Conservation (phyloP, 2,329 filamentous ascomycete species). For the Penicillium sp. region DNA sequence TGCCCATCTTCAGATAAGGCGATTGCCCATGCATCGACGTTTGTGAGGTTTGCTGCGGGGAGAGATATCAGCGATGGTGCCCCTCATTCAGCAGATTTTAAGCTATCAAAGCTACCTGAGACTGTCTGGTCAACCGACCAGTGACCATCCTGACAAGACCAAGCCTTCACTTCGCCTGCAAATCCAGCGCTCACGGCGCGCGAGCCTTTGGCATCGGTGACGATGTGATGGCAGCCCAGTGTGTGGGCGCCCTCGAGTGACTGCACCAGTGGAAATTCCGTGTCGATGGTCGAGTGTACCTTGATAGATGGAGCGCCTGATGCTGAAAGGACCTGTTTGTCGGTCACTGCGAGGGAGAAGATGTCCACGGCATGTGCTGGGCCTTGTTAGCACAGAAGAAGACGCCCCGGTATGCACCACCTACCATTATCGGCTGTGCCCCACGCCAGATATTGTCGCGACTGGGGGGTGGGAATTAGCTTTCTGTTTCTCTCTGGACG, state of each 20-base stretch:
- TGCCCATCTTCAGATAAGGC: slow-evolving; percentile 82
- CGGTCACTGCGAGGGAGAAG: slow-evolving; percentile 78
- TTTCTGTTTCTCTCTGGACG: background rate
- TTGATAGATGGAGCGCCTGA: slow-evolving; percentile 83
- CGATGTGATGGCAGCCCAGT: slow-evolving; percentile 89
- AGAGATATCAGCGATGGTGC: slow-evolving; percentile 7
- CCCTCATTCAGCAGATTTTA: background rate
- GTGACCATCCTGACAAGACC: slow-evolving; percentile 64
- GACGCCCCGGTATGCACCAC: slow-evolving; percentile 32
- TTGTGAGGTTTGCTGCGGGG: slow-evolving; percentile 30
- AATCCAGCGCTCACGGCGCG: slow-evolving; percentile 85
- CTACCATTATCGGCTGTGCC: slow-evolving; percentile 86
- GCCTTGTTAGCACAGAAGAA: slow-evolving; percentile 27
- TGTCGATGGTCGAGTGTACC: slow-evolving; percentile 73
- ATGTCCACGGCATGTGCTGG: slow-evolving; percentile 82
- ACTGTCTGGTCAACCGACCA: slow-evolving; percentile 59
- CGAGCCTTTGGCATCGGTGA: slow-evolving; percentile 69
- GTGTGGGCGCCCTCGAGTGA: slow-evolving; percentile 79
- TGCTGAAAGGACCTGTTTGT: slow-evolving; percentile 75
- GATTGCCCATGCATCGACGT: slow-evolving; percentile 83
- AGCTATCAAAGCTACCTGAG: slow-evolving; percentile 39
- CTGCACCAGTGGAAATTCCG: slow-evolving; percentile 77
- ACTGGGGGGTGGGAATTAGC: slow-evolving; percentile 60
- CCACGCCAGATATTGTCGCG: slow-evolving; percentile 95
- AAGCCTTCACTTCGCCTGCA: slow-evolving; percentile 84